Percentiles rank a stretch among this genome's conserved stretches.
These are phyloP conservation scores for Ganoderma resinaceum DNA, from an alignment of 1,284 basidiomycete genomes.

Conservation along the genomic window DNA sequence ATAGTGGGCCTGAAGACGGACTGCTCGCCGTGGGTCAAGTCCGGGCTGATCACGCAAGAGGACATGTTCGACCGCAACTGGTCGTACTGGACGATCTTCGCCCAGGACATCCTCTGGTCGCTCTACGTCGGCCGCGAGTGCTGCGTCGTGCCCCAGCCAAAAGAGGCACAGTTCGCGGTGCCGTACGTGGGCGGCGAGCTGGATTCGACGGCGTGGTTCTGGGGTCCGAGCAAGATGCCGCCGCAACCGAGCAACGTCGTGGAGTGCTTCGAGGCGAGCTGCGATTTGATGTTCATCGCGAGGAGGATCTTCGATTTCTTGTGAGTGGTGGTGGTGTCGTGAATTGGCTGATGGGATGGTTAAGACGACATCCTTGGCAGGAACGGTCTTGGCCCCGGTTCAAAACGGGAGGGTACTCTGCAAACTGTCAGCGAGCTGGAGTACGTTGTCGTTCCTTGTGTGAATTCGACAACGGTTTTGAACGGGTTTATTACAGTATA, in stretches of 20 bases:
- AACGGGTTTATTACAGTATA: slow-evolving; percentile 46
- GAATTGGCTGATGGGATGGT: not conserved
- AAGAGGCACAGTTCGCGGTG: slow-evolving; percentile 46
- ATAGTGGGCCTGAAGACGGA: slow-evolving; percentile 65
- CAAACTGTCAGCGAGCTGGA: slow-evolving; percentile 62
- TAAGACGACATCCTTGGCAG: slow-evolving; percentile 36
- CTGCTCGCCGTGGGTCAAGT: slow-evolving; percentile 60
- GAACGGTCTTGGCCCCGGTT: slow-evolving; percentile 49
- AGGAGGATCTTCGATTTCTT: slow-evolving; percentile 65
- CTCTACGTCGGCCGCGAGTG: slow-evolving; percentile 66
- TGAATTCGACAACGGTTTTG: not conserved
- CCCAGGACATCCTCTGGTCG: slow-evolving; percentile 65
- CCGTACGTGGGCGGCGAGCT: slow-evolving; percentile 54
- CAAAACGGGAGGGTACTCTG: slow-evolving; percentile 47
- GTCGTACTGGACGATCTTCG: slow-evolving; percentile 62
- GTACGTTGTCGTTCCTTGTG: slow-evolving; percentile 38
- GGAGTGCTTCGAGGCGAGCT: slow-evolving; percentile 59
- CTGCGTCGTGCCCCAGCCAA: slow-evolving; percentile 49
- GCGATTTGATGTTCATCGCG: slow-evolving; percentile 61
- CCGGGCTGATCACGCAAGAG: slow-evolving; percentile 53
- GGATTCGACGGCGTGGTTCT: slow-evolving; percentile 53
- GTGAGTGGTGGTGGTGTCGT: slow-evolving; percentile 46
- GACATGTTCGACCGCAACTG: slow-evolving; percentile 64
- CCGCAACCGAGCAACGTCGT: slow-evolving; percentile 56
- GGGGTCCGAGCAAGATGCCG: slow-evolving; percentile 46